Evolutionary conservation across 1,284 basidiomycete genomes (phyloP), one percentile per base, ranked within the genome.

Genomic region (Ustilago curta): DNA sequence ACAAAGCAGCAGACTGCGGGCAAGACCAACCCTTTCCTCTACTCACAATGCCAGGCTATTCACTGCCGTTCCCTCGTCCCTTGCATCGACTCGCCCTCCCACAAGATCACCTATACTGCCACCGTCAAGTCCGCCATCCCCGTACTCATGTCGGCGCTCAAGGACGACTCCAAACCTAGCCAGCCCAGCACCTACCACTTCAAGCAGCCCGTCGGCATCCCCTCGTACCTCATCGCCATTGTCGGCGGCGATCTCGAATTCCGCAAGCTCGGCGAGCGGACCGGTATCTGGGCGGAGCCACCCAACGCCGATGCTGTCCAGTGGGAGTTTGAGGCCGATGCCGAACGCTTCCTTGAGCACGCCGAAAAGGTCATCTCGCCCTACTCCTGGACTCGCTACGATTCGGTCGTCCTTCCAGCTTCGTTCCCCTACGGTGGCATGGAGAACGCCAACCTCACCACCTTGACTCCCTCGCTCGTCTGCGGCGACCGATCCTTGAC

Each of bases 351-450:
- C 74, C 69, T 84, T 31, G 54, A 68, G 44, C 78, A 79, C n/a
- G 81, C 82, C 11, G 83, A 84, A 60, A 68, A 80, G 57, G 74
- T 79, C 42, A 75, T 84, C 49, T 81, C 78, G 44, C 82, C 82
- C 0, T 99, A 98, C 85, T 88, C 88, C 51, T 98, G 96, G 86
- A 92, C 92, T 2, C 91, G 95, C 3, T 97, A 95, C 82, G 95
- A 97, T 84, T 86, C 95, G 8, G 88, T 98, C 31, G 92, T 98
- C n/a, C 88, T 97, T 8, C 96, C 96, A 0, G 92, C 94, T 16
- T 93, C 92, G 0, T 98, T 97, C 88, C 95, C 95, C 0, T 97
- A 85, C 68, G 85, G 85, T 23, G 85, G 84, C 31, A 84, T 84
- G 82, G 82, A 85, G 61, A 83, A 85, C 43, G 80, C 83, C 40